Evolutionary conservation across 257 asterid species (phyloP).

Genomic region (Rubia yunnanensis): DNA sequence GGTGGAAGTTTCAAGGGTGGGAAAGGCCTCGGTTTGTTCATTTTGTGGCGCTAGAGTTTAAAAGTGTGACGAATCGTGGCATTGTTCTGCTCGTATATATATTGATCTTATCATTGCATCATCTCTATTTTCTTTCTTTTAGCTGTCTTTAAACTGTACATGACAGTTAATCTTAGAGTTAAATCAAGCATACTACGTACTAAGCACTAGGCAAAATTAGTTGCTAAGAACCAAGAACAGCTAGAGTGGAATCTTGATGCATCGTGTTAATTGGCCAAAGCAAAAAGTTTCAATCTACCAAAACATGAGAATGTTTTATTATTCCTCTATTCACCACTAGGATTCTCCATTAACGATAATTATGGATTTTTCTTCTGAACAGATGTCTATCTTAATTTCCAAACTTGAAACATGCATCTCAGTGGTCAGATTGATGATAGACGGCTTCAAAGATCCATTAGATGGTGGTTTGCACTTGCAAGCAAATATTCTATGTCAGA

Average conservation of each 20-base stretch:
- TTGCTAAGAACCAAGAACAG: background rate
- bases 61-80: background rate
- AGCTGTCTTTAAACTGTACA: background rate
- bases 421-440: no score
- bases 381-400: no score
- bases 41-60: background rate
- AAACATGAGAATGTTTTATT: no score
- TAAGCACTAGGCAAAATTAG: background rate
- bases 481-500: no score
- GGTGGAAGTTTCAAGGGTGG: conserved; percentile 56
- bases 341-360: no score
- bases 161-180: background rate
- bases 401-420: no score
- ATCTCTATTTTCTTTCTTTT: background rate
- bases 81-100: background rate
- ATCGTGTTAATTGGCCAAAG: background rate
- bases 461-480: no score
- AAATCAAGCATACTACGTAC: background rate
- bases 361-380: no score
- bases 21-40: conserved; percentile 40
- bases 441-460: no score
- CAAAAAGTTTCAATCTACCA: background rate
- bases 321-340: no score
- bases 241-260: background rate
- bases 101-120: background rate